These are phyloP conservation scores for Ganoderma resinaceum DNA, from an alignment of 1,284 basidiomycete species.

Conservation along the genomic window DNA sequence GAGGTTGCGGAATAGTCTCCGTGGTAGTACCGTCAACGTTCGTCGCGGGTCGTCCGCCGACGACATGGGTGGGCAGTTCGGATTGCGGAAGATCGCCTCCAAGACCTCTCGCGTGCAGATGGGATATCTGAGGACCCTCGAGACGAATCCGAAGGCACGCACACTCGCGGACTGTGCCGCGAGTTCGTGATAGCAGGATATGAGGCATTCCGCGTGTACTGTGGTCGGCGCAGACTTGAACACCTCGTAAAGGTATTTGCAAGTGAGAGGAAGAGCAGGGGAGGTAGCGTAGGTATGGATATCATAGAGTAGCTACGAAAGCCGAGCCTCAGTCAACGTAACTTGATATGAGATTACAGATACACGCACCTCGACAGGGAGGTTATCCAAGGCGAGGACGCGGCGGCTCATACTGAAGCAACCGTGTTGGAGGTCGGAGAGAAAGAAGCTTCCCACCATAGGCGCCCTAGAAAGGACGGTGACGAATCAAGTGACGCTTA, in stretches of 20 bases:
- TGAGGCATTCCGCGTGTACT: slow-evolving; percentile 68
- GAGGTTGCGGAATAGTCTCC: slow-evolving; percentile 65
- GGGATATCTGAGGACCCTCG: slow-evolving; percentile 66
- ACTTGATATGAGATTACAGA: no score
- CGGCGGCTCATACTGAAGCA: slow-evolving; percentile 3
- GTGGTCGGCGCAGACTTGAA: slow-evolving; percentile 59
- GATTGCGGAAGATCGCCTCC: slow-evolving; percentile 50
- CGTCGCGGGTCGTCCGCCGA: slow-evolving; percentile 12
- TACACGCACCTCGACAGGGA: slow-evolving; percentile 29
- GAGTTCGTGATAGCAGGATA: slow-evolving; percentile 41
- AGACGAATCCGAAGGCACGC: slow-evolving; percentile 43
- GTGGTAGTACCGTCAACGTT: slow-evolving; percentile 55
- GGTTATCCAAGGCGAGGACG: slow-evolving; percentile 14
- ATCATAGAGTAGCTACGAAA: slow-evolving; percentile 70
- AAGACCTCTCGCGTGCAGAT: slow-evolving; percentile 67
- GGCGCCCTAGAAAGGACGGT: neutral
- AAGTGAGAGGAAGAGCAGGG: slow-evolving; percentile 61
- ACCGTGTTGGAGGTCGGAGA: neutral
- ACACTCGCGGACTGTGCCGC: slow-evolving; percentile 16
- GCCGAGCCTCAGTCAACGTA: neutral
- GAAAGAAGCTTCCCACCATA: neutral
- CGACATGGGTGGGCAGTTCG: slow-evolving; percentile 20
- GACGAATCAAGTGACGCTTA: neutral
- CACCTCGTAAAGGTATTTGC: slow-evolving; percentile 55
- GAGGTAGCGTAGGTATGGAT: slow-evolving; percentile 74